Evolutionary conservation across 805 yeast species (phyloP).

Genomic region (Candida namnaoensis): DNA sequence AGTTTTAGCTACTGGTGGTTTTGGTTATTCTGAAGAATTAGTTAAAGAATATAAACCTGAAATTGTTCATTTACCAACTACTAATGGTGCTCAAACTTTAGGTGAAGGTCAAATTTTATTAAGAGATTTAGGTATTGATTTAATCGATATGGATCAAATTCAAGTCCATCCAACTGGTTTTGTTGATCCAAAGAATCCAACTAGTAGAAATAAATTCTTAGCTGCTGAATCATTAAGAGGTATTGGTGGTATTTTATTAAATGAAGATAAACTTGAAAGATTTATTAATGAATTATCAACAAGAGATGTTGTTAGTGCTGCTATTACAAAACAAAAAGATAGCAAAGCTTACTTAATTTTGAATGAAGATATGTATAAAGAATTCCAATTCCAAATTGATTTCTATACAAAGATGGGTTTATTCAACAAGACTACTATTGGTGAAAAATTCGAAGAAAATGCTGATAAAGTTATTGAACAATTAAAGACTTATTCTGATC

Average conservation of each 20-base stretch:
- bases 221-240: slow-evolving; percentile 58
- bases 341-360: slow-evolving; percentile 26
- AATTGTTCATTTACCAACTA: slow-evolving; percentile 36
- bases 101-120: slow-evolving; percentile 53
- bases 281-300: slow-evolving; percentile 47
- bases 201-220: slow-evolving; percentile 39
- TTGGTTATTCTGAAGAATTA: slow-evolving; percentile 29
- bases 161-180: slow-evolving; percentile 62
- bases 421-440: slow-evolving; percentile 19
- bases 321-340: slow-evolving; percentile 24
- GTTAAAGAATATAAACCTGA: slow-evolving; percentile 38
- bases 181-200: slow-evolving; percentile 31
- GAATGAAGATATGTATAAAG: slow-evolving; percentile 34
- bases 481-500: slow-evolving; percentile 11
- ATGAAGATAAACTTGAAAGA: slow-evolving; percentile 34
- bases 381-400: slow-evolving; percentile 39
- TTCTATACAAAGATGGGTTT: slow-evolving; percentile 37
- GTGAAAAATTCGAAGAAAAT: slow-evolving; percentile 19
- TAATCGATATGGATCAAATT: slow-evolving; percentile 49
- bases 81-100: slow-evolving; percentile 46
- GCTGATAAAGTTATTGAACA: slow-evolving; percentile 14
- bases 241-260: slow-evolving; percentile 45
- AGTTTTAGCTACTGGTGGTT: slow-evolving; percentile 55
- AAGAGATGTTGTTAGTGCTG: slow-evolving; percentile 42
- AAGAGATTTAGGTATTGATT: slow-evolving; percentile 34